Evolutionary conservation across 305 asterid species (phyloP), one percentile per base, ranked within the genome.

Genomic region (Plantago coronopus): DNA sequence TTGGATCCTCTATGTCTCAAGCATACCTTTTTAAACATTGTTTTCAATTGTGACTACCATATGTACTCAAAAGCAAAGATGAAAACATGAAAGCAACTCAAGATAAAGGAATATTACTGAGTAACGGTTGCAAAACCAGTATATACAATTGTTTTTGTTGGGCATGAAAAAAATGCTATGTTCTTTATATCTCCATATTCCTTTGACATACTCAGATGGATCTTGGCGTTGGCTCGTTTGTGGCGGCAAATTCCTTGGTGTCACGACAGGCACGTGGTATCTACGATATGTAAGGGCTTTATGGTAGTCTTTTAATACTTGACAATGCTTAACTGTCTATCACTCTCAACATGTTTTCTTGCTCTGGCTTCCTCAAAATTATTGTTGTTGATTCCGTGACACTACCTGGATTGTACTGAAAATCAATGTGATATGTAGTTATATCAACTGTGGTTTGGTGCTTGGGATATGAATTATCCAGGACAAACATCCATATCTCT

Each of bases 211-310:
- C 59, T 67, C 79, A 93, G 98, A 93, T 93, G 98, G 98, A 93
- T 81, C 81, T 89, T 59, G 97, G 98, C 50, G 96, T 89, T 11
- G 98, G 98, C 55, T 85, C 91, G 38, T 89, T 93, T 85, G 93
- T 93, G 42, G 62, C 89, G 53, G 88, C 88, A 70, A 93, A 91
- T 79, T 78, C 97, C 54, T 71, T 89, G 72, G 94, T 86, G 75
- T 91, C 97, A 61, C 88, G 87, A 19, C 95, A 86, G 67, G 95
- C 97, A 17, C 94, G 94, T 58, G 91, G 89, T 72, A 77, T 74
- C 78, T 76, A 80, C 59, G 65, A 67, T 61, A 59, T 57, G 98
- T 89, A 73, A 72, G 95, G 69, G 62, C 37, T 62, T 29, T 45
- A 23, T 57, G 34, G 21, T 56, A 61, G 17, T 47, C 51, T 19